These are phyloP conservation scores for Carex scoparia DNA, from an alignment of 176 grass and related monocot species.

Conservation along the genomic window DNA sequence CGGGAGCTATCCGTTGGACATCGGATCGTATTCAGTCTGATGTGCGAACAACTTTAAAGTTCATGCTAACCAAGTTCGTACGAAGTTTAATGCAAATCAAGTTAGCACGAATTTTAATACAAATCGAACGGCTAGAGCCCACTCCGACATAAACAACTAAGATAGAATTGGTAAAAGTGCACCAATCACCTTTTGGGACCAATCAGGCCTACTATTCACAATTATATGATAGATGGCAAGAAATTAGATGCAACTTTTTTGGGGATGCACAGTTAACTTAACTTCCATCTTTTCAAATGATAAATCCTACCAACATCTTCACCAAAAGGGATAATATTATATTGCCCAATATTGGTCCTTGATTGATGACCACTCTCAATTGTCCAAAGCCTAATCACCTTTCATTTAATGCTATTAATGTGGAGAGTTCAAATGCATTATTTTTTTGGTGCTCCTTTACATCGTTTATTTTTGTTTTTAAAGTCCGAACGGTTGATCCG, in stretches of 20 bases:
- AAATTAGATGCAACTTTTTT: conserved; percentile 22
- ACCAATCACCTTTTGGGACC: neutral
- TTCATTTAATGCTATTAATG: neutral
- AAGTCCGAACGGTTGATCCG: too few relatives aligned
- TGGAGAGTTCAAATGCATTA: too few relatives aligned
- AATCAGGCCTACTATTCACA: conserved; percentile 18
- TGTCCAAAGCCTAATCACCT: conserved; percentile 38
- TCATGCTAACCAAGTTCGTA: too few relatives aligned
- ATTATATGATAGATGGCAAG: conserved; percentile 28
- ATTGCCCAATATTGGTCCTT: conserved; percentile 2
- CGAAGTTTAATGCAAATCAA: too few relatives aligned
- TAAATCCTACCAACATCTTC: conserved; percentile 22
- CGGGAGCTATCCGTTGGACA: too few relatives aligned
- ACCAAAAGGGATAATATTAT: conserved; percentile 22
- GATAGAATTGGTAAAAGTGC: neutral
- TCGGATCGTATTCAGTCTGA: too few relatives aligned
- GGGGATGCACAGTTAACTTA: conserved; percentile 39
- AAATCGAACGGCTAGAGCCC: too few relatives aligned
- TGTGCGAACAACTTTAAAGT: too few relatives aligned
- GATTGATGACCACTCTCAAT: conserved; percentile 46
- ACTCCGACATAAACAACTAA: neutral
- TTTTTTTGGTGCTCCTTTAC: too few relatives aligned
- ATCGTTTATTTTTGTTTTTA: too few relatives aligned
- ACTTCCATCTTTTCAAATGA: conserved; percentile 36
- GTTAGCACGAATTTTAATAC: too few relatives aligned